A percentile compares a stretch with the other conserved stretches of the same genome.
Conservation (phyloP, 805 yeast genomes). For the Isabelozyma pseudorhagii region DNA sequence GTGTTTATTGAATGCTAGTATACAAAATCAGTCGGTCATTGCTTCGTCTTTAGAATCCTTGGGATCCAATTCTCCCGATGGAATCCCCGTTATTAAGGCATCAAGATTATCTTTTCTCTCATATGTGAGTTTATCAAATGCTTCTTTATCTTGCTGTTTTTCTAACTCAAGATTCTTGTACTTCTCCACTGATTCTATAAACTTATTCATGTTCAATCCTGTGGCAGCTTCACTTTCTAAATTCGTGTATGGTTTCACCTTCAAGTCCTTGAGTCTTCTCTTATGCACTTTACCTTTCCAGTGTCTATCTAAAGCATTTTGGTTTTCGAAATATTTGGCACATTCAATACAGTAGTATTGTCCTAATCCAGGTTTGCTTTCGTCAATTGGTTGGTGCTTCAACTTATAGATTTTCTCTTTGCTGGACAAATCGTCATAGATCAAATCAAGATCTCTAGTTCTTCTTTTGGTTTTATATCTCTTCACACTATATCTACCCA, state of each 20-base stretch:
- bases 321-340: constrained; percentile 85
- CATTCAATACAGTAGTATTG: constrained; percentile 94
- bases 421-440: constrained; percentile 69
- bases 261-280: constrained; percentile 75
- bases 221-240: constrained; percentile 90
- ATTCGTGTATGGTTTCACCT: constrained; percentile 77
- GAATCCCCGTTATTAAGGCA: constrained; percentile 29
- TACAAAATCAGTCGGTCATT: constrained; percentile 12
- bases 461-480: constrained; percentile 89
- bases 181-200: constrained; percentile 58
- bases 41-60: constrained; percentile 6
- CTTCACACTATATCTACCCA: constrained; percentile 87
- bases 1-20: background rate
- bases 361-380: constrained; percentile 89
- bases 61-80: constrained; percentile 10
- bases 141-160: constrained; percentile 43
- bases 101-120: constrained; percentile 40
- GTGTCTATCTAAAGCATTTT: constrained; percentile 69
- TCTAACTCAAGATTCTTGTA: constrained; percentile 45
- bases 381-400: constrained; percentile 83
- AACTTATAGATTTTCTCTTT: constrained; percentile 61
- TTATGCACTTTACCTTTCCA: constrained; percentile 76
- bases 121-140: constrained; percentile 28
- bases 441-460: constrained; percentile 79
- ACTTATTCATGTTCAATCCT: constrained; percentile 71